Evolutionary conservation across 441 rosid genomes (phyloP).

Genomic region (Adansonia gregorii): DNA sequence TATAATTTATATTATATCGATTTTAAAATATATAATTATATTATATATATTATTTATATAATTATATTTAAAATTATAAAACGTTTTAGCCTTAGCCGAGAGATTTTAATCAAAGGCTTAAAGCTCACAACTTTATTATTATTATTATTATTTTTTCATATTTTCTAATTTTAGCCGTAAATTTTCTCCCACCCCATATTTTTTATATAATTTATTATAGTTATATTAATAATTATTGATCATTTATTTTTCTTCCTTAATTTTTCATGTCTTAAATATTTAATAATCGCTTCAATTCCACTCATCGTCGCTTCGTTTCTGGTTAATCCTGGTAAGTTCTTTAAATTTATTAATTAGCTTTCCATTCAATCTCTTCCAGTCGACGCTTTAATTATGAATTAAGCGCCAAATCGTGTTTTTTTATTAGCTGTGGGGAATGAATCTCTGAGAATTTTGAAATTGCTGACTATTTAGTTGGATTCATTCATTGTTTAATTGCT

Average conservation of each 20-base stretch:
- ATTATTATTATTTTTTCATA: not conserved
- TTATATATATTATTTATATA: no score
- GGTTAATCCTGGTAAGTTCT: conserved; percentile 30
- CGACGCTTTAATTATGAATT: conserved; percentile 4
- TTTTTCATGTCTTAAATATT: not conserved
- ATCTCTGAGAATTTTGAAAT: conserved; percentile 6
- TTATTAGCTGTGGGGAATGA: conserved; percentile 3
- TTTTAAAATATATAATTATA: no score
- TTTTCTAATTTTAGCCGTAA: conserved; percentile 35
- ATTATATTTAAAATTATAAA: no score
- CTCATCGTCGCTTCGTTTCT: conserved; percentile 17
- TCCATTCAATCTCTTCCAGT: not conserved
- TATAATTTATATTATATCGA: no score
- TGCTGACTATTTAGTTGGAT: no score
- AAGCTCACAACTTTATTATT: no score
- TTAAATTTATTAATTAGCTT: not conserved
- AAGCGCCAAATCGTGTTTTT: not conserved
- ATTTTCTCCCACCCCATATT: conserved; percentile 9
- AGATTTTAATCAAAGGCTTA: no score
- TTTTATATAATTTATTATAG: not conserved
- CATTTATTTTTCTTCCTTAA: not conserved
- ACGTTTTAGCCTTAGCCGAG: no score
- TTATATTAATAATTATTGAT: conserved; percentile 20
- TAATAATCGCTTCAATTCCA: conserved; percentile 19
- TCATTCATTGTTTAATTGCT: not conserved